These are phyloP conservation scores for Steccherinum ochraceum DNA, from an alignment of 768 basidiomycete genomes.

Conservation along the genomic window DNA sequence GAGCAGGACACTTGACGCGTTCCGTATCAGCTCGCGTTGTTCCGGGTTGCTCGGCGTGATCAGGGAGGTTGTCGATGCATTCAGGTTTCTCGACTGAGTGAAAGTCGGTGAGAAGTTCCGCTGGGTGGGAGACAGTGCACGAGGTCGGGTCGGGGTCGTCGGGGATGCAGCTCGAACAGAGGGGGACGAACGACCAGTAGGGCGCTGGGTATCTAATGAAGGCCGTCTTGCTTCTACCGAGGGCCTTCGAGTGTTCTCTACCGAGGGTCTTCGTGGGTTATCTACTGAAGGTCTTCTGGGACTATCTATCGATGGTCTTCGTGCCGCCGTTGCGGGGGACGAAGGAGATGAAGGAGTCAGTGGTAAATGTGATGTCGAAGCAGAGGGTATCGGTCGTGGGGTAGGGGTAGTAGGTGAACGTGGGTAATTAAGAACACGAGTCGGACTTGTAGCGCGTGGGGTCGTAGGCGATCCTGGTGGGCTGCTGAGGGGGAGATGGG, in stretches of 20 bases:
- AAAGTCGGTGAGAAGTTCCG: conserved; percentile 28
- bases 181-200: conserved; percentile 26
- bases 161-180: conserved; percentile 33
- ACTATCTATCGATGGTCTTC: conserved; percentile 2
- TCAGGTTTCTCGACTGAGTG: conserved; percentile 49
- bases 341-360: conserved; percentile 23
- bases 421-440: conserved; percentile 37
- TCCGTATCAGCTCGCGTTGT: conserved; percentile 61
- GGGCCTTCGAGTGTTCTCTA: conserved; percentile 24
- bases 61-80: conserved; percentile 55
- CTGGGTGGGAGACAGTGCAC: conserved; percentile 21
- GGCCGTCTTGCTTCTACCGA: conserved; percentile 34
- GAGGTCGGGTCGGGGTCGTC: conserved; percentile 42
- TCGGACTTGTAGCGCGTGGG: conserved; percentile 34
- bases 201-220: conserved; percentile 18
- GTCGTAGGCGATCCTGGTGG: conserved; percentile 34
- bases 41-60: conserved; percentile 41
- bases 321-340: conserved; percentile 14
- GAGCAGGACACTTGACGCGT: conserved; percentile 57
- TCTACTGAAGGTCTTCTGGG: conserved; percentile 24
- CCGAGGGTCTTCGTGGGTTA: conserved; percentile 7
- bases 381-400: conserved; percentile 38
- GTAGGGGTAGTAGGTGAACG: conserved; percentile 34
- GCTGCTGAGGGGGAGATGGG: conserved; percentile 34
- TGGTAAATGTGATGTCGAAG: conserved; percentile 48